Percentiles rank a stretch among this genome's conserved stretches.
Conservation (phyloP, 2,329 filamentous ascomycete species). For the Monosporascus sp. region DNA sequence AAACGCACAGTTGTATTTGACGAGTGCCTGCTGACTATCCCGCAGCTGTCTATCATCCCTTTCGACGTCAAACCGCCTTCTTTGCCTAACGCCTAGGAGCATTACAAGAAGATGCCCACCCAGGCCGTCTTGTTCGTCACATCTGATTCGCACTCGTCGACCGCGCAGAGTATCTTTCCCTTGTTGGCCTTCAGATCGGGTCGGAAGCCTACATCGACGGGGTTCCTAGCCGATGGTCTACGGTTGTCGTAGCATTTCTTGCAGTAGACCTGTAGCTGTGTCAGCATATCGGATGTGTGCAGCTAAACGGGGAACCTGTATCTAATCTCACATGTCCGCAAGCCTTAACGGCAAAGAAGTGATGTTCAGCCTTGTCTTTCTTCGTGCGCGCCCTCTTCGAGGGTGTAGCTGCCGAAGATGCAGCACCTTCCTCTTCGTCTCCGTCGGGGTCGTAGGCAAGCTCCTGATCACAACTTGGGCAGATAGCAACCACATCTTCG, state of each 20-base stretch:
- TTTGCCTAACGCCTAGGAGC: no score
- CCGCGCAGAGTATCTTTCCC: constrained; percentile 46
- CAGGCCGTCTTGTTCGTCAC: constrained; percentile 51
- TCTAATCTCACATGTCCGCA: constrained; percentile 75
- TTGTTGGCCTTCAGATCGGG: constrained; percentile 22
- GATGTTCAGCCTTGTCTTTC: constrained; percentile 62
- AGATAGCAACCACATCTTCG: constrained; percentile 70
- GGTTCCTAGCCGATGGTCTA: constrained; percentile 32
- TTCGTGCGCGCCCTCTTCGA: constrained; percentile 38
- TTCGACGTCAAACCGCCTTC: no score
- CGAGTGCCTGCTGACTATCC: no score
- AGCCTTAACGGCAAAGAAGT: constrained; percentile 86
- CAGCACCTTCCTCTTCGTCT: constrained; percentile 25
- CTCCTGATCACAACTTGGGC: constrained; percentile 82
- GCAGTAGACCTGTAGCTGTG: constrained; percentile 54
- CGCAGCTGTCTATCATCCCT: no score
- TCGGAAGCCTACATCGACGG: constrained; percentile 33
- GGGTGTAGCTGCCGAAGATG: constrained; percentile 17
- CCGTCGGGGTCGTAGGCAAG: constrained; percentile 63
- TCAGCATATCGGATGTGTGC: constrained; percentile 14
- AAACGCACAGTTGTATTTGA: no score
- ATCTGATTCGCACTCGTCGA: constrained; percentile 52
- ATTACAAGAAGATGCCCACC: constrained; percentile 56
- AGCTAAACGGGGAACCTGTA: background rate
- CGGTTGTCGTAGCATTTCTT: constrained; percentile 56